These are phyloP conservation scores for Sclerotinia sclerotiorum DNA, from an alignment of 2,329 filamentous ascomycete genomes.

Conservation along the genomic window DNA sequence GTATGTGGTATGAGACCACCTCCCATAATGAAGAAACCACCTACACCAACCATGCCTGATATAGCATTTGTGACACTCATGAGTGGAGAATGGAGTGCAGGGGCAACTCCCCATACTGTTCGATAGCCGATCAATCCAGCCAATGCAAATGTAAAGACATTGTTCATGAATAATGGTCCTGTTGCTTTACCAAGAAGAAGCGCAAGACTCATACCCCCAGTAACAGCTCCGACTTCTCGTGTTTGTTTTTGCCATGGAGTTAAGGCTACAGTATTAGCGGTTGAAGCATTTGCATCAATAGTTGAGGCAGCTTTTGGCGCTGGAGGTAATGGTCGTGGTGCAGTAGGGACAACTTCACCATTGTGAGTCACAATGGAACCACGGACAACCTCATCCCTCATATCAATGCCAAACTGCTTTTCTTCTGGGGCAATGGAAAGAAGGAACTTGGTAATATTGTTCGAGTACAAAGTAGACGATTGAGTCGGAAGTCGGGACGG, in stretches of 20 bases:
- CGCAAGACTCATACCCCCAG: conserved; percentile 73
- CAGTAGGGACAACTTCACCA: conserved; percentile 72
- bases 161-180: conserved; percentile 81
- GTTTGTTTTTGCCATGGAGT: conserved; percentile 81
- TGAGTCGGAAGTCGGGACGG: conserved; percentile 85
- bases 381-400: conserved; percentile 81
- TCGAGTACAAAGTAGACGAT: conserved; percentile 86
- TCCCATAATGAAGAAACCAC: conserved; percentile 85
- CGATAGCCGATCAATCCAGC: conserved; percentile 85
- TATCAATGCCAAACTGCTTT: conserved; percentile 76
- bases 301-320: conserved; percentile 52
- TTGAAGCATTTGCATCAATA: conserved; percentile 50
- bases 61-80: conserved; percentile 96
- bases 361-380: conserved; percentile 80
- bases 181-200: conserved; percentile 79
- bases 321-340: conserved; percentile 65
- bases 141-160: conserved; percentile 80
- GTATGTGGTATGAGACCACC: conserved; percentile 77
- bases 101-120: conserved; percentile 82
- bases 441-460: conserved; percentile 88
- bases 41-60: conserved; percentile 77
- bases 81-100: conserved; percentile 80
- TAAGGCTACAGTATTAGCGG: conserved; percentile 56
- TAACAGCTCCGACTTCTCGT: conserved; percentile 72
- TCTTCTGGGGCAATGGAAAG: conserved; percentile 78